Conservation (phyloP, 2,329 filamentous ascomycete species). For the Fusarium transvaalense region DNA sequence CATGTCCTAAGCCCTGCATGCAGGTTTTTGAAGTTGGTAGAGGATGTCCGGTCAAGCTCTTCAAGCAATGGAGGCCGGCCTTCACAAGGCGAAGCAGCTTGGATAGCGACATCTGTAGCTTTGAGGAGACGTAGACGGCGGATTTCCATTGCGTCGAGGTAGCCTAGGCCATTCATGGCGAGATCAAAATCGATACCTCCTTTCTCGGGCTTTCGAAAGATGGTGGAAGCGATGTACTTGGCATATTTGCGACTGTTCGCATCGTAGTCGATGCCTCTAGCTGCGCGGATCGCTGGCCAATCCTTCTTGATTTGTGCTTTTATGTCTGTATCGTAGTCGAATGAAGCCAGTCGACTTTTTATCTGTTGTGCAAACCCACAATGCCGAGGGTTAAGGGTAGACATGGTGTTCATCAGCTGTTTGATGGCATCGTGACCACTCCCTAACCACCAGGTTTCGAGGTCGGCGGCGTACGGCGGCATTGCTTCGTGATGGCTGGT, state of each 20-base stretch:
- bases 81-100: slow-evolving; percentile 18
- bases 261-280: slow-evolving; percentile 34
- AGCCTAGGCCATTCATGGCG: slow-evolving; percentile 51
- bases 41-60: slow-evolving; percentile 50
- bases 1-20: slow-evolving; percentile 52
- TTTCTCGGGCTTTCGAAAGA: slow-evolving; percentile 48
- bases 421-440: slow-evolving; percentile 44
- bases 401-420: slow-evolving; percentile 44
- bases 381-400: slow-evolving; percentile 42
- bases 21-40: slow-evolving; percentile 48
- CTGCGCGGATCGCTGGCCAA: slow-evolving; percentile 37
- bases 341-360: slow-evolving; percentile 49
- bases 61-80: slow-evolving; percentile 43
- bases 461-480: slow-evolving; percentile 50
- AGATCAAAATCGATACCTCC: slow-evolving; percentile 47
- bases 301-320: slow-evolving; percentile 33
- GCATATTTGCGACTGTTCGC: slow-evolving; percentile 50
- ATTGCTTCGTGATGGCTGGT: slow-evolving; percentile 37
- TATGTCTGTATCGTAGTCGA: slow-evolving; percentile 49
- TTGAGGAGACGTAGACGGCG: slow-evolving; percentile 50
- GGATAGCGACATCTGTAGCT: slow-evolving; percentile 38
- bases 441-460: slow-evolving; percentile 54
- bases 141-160: slow-evolving; percentile 52
- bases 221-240: slow-evolving; percentile 37
- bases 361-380: slow-evolving; percentile 53